Evolutionary conservation across 2,329 filamentous ascomycete species (phyloP), one percentile per base, ranked within the genome.

Genomic region (Neophaeococcomyces mojaviensis): DNA sequence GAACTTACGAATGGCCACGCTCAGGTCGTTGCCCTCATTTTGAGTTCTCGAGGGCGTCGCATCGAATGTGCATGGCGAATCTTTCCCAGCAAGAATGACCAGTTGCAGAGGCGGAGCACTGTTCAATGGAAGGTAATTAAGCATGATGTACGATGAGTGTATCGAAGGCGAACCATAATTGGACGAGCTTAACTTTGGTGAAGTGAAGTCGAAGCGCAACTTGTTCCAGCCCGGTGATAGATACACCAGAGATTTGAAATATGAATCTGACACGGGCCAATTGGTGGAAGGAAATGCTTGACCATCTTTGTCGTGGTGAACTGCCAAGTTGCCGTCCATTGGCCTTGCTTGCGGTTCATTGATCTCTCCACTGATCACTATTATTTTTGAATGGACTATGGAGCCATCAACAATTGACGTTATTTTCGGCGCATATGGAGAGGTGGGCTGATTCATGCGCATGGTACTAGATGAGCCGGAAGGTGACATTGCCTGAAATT

Each of bases 301-400:
- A 28, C 55, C 56, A 63, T 94, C 88, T 64, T 95, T 86, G 55
- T 88, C 78, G 59, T 92, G 85, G 59, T 77, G 83, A 50, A 96
- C 77, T 2, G 82, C 88, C 41, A 97, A 60, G 24, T 70, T 84
- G 54, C 92, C 92, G 60, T 95, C 88, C 49, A 94, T 66, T 43
- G 79, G 71, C 60, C 79, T 78, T 43, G 80, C 74, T 28, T 73
- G 68, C 4, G 80, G 71, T 53, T 94, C 86, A 48, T 85, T 88
- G 55, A 94, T 83, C 39, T 85, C 81, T 41, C 90, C 90, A 58
- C 83, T 80, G 38, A 96, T 74, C 19, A 92, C 76, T 16, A 96
- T 73, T 7, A 94, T 78, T 63, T 95, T 96, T 70, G 96, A 88
- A 61, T 94, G 87, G 16, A 94, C 88, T 85, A 88, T 94, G 48